Percentiles rank a stretch among this genome's conserved stretches.
Conservation (phyloP, 176 grass and related monocot genomes). For the Carex scoparia region DNA sequence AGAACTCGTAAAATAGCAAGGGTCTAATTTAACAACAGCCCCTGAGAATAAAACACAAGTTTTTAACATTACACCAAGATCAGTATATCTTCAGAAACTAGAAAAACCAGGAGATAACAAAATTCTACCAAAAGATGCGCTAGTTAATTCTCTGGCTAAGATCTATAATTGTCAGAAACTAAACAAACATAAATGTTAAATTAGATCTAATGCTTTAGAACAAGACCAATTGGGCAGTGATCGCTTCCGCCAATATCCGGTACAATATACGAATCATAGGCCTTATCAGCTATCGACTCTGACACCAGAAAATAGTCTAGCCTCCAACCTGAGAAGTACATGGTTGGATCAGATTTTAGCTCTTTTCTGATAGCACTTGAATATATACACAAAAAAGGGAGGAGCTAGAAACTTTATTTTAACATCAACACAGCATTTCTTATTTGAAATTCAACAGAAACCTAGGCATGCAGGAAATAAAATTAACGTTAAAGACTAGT, state of each 20-base stretch:
- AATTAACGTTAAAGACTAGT: not conserved
- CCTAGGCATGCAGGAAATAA: not conserved
- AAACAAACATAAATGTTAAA: not conserved
- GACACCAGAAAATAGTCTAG: constrained; percentile 87
- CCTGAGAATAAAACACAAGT: not conserved
- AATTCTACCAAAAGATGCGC: not conserved
- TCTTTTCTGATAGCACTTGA: not conserved
- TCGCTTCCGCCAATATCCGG: constrained; percentile 72
- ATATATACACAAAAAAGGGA: not conserved
- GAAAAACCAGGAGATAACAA: not conserved
- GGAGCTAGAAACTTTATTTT: not conserved
- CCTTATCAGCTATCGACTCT: constrained; percentile 40
- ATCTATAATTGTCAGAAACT: not conserved
- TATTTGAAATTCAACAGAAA: not conserved
- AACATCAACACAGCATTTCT: not conserved
- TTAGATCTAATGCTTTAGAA: constrained; percentile 49
- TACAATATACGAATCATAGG: constrained; percentile 76
- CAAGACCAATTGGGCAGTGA: constrained; percentile 75
- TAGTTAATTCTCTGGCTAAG: not conserved
- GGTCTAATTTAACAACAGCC: not conserved
- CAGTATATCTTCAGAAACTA: not conserved
- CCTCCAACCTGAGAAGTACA: constrained; percentile 54
- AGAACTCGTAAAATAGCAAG: not conserved
- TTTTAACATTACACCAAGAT: not conserved
- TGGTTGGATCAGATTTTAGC: constrained; percentile 5